These are phyloP conservation scores for Plasmodium malariae DNA, from an alignment of 169 alveolate species.

Conservation along the genomic window DNA sequence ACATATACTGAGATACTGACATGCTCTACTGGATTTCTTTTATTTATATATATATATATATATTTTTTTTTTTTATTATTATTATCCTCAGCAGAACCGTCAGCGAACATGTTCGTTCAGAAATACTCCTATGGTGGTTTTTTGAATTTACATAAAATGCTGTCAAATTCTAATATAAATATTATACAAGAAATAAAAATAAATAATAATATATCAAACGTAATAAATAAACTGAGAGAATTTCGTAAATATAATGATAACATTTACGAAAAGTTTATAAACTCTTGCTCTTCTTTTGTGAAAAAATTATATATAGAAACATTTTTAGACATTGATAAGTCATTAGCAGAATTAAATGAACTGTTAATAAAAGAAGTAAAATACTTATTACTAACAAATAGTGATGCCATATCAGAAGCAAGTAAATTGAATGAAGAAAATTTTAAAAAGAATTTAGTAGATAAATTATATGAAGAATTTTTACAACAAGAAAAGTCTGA, in stretches of 20 bases:
- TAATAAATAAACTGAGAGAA: slow-evolving; percentile 5
- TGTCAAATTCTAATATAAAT: slow-evolving; percentile 18
- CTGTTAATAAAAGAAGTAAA: slow-evolving; percentile 70
- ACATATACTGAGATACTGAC: too few species aligned
- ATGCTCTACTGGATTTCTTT: too few species aligned
- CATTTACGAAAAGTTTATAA: slow-evolving; percentile 18
- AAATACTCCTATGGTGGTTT: slow-evolving; percentile 65
- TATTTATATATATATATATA: not conserved
- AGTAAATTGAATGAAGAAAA: slow-evolving; percentile 31
- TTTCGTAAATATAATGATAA: slow-evolving; percentile 31
- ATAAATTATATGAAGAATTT: slow-evolving; percentile 75
- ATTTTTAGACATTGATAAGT: slow-evolving; percentile 31
- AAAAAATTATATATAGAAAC: slow-evolving; percentile 63
- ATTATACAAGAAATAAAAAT: slow-evolving; percentile 45
- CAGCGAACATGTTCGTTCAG: slow-evolving; percentile 32
- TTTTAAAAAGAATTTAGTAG: slow-evolving; percentile 43
- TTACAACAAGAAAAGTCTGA: slow-evolving; percentile 72
- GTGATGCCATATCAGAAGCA: slow-evolving; percentile 23
- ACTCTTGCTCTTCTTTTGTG: slow-evolving; percentile 30
- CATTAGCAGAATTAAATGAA: slow-evolving; percentile 43
- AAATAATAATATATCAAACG: slow-evolving; percentile 5
- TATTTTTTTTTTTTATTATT: not conserved
- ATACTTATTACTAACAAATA: slow-evolving; percentile 35
- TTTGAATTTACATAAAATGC: slow-evolving; percentile 30
- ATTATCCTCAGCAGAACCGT: slow-evolving; percentile 8